Evolutionary conservation across 2,329 filamentous ascomycete genomes (phyloP).

Genomic region (Ophiostoma fasciatum): DNA sequence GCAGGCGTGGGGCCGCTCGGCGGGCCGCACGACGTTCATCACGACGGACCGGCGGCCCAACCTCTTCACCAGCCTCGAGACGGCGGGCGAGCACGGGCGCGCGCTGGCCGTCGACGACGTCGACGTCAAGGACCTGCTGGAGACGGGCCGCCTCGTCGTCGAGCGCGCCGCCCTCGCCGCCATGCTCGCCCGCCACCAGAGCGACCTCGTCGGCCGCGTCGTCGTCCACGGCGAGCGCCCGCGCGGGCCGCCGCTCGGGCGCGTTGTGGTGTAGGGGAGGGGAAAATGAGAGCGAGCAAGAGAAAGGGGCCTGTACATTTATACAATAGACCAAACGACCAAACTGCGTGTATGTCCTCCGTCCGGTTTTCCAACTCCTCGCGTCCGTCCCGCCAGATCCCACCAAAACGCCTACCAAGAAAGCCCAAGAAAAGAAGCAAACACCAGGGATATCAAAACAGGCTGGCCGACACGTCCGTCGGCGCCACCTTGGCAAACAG

Average conservation of each 20-base stretch:
- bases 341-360: no score
- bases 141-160: constrained; percentile 71
- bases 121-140: constrained; percentile 88
- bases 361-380: no score
- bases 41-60: constrained; percentile 45
- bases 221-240: constrained; percentile 26
- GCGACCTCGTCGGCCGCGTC: constrained; percentile 41
- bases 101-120: constrained; percentile 62
- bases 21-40: constrained; percentile 63
- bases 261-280: constrained; percentile 18
- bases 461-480: no score
- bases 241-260: constrained; percentile 20
- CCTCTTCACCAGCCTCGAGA: constrained; percentile 51
- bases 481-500: no score
- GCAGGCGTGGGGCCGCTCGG: constrained; percentile 52
- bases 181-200: constrained; percentile 59
- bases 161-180: constrained; percentile 66
- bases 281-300: background rate
- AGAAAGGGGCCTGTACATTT: no score
- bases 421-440: no score
- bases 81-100: constrained; percentile 50
- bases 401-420: no score
- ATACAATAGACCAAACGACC: no score
- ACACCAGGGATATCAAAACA: no score
- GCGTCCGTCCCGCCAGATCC: no score